A percentile compares a stretch with the other conserved stretches of the same genome.
phyloP scores from a whole-genome alignment of 306 rosid genomes.

The Oxytropis ochrocephala region DNA sequence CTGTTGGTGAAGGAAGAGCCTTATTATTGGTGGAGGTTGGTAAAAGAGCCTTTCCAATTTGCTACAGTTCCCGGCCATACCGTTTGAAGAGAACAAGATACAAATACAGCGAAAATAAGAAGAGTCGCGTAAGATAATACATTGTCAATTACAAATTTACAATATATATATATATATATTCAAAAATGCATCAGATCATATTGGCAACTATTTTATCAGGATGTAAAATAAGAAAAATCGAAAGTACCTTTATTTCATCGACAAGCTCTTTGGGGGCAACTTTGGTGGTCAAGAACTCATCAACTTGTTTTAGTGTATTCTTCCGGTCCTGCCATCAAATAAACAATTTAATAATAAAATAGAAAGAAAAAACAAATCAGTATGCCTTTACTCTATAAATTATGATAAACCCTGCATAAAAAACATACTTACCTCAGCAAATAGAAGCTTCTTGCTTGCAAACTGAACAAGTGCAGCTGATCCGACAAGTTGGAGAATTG shows the following conservation, averaged over 20 bases:
- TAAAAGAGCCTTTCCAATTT: conserved; percentile 80
- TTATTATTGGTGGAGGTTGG: conserved; percentile 48
- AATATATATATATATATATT: too few relatives aligned
- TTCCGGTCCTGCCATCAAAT: conserved; percentile 65
- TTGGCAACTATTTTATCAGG: not conserved
- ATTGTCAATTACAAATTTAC: not conserved
- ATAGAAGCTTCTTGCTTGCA: conserved; percentile 74
- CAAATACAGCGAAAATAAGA: not conserved
- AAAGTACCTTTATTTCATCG: conserved; percentile 68
- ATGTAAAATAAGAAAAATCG: not conserved
- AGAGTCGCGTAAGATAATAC: not conserved
- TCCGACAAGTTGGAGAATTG: conserved; percentile 81
- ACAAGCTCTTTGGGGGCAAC: conserved; percentile 80
- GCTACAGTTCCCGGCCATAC: conserved; percentile 38
- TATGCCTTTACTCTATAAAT: not conserved
- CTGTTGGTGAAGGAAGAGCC: conserved; percentile 62
- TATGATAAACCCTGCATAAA: not conserved
- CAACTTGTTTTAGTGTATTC: conserved; percentile 57
- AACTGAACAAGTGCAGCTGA: conserved; percentile 85
- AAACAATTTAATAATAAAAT: not conserved
- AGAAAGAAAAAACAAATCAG: not conserved
- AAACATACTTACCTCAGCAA: conserved; percentile 62
- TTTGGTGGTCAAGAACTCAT: conserved; percentile 79
- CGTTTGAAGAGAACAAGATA: conserved; percentile 10
- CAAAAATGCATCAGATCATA: not conserved